Evolutionary conservation across 805 yeast species (phyloP).

Genomic region (Millerozyma miso): DNA sequence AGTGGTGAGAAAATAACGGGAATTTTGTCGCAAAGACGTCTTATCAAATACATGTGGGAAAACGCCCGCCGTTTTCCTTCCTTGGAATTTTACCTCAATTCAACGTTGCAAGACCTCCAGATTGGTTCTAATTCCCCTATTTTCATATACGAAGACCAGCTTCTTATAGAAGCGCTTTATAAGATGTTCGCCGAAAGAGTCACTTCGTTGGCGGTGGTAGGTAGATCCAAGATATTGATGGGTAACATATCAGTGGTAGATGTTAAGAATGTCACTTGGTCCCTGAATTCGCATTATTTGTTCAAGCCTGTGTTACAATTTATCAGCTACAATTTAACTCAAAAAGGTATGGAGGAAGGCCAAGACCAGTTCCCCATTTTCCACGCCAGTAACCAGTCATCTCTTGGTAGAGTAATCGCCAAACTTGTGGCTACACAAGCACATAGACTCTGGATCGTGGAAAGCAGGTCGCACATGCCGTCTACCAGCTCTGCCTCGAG

Average conservation of each 20-base stretch:
- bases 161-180: constrained; percentile 78
- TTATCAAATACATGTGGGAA: constrained; percentile 84
- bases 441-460: constrained; percentile 85
- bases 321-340: constrained; percentile 77
- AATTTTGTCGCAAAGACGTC: constrained; percentile 84
- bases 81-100: constrained; percentile 69
- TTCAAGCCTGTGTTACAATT: constrained; percentile 84
- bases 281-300: constrained; percentile 80
- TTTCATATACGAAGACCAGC: constrained; percentile 81
- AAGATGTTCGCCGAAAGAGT: constrained; percentile 82
- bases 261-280: constrained; percentile 80
- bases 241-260: constrained; percentile 96
- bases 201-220: constrained; percentile 90
- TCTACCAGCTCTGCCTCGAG: constrained; percentile 5
- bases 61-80: constrained; percentile 83
- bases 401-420: constrained; percentile 86
- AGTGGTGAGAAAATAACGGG: constrained; percentile 59
- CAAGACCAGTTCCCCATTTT: constrained; percentile 96
- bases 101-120: constrained; percentile 64
- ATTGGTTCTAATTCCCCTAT: constrained; percentile 73
- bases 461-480: constrained; percentile 18
- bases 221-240: constrained; percentile 64
- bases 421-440: constrained; percentile 93
- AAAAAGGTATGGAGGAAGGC: constrained; percentile 89
- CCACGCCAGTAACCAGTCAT: constrained; percentile 77